Percentiles rank a stretch among this genome's conserved stretches.
Conservation (phyloP, 75 land plant species). For the Pinus tabuliformis region DNA sequence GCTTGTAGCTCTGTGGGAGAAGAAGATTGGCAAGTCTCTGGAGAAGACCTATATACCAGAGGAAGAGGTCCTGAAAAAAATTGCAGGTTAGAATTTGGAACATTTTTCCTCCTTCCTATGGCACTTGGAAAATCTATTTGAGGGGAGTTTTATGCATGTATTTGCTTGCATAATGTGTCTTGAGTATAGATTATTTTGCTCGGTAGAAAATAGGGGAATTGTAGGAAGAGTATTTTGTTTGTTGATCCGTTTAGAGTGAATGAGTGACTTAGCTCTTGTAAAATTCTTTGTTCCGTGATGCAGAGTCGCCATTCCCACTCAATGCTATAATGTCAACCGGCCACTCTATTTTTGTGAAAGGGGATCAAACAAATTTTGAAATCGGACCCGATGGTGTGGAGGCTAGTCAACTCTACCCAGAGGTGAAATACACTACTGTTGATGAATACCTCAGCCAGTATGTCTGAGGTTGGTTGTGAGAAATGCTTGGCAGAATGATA, state of each 20-base stretch:
- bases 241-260: not conserved
- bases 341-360: conserved; percentile 17
- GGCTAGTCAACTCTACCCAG: conserved; percentile 30
- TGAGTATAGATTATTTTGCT: too few species aligned
- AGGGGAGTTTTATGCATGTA: too few species aligned
- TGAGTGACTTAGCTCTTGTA: not conserved
- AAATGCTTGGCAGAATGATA: too few species aligned
- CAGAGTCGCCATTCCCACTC: conserved; percentile 20
- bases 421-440: conserved; percentile 33
- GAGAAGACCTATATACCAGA: not conserved
- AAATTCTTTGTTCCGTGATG: not conserved
- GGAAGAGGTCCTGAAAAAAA: not conserved
- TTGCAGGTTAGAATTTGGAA: not conserved
- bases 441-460: not conserved
- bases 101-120: too few species aligned
- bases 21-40: not conserved
- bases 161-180: too few species aligned
- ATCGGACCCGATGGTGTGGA: conserved; percentile 21
- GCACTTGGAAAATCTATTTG: too few species aligned
- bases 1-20: not conserved
- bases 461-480: not conserved
- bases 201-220: not conserved
- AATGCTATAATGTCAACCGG: not conserved
- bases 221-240: not conserved
- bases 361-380: conserved; percentile 20